Evolutionary conservation across 140 eudicot species (phyloP), one percentile per base, ranked within the genome.

Genomic region (Senecio squalidus): DNA sequence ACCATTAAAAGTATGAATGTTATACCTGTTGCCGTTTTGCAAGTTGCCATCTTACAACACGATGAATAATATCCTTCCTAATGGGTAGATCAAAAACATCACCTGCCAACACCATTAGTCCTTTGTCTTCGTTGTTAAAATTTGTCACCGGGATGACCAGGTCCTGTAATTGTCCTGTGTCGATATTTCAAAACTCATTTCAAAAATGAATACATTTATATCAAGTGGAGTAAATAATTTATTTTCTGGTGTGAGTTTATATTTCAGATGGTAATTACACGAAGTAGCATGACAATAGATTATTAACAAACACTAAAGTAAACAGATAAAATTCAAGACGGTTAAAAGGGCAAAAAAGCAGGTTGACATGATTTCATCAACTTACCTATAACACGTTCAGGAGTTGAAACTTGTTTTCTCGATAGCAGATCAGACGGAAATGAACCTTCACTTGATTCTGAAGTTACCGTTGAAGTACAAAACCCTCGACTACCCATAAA

Each of bases 41-140:
- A 64, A 91, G 98, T 78, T 92, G 98, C 95, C 95, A 92, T 69
- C 98, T 81, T 14, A 92, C 98, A 76, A 92, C 96, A 48, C 89
- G 95, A 70, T 91, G 98, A 52, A 87, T 71, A 49, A 87, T 84
- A 75, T 92, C 96, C 68, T 92, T 92, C 69, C 95, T 75, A 52
- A 92, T 84, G 64, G 98, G 96, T 21, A 92, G 66, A 72, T 92
- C 98, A 78, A 92, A 92, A 55, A 92, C 95, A 63, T 92, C 96
- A 55, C 98, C 98, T 50, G 93, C 80, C 70, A 92, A 82, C 48
- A 72, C 82, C 93, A 92, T 87, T 51, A 79, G 41, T 52, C 98
- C 98, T 56, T 92, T 92, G 50, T 87, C 86, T 77, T 92, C 98
- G 41, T 77, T 77, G 23, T 67, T 52, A 70, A 87, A 92, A 69